Evolutionary conservation across 805 yeast species (phyloP).

Genomic region (Blastobotrys americana): DNA sequence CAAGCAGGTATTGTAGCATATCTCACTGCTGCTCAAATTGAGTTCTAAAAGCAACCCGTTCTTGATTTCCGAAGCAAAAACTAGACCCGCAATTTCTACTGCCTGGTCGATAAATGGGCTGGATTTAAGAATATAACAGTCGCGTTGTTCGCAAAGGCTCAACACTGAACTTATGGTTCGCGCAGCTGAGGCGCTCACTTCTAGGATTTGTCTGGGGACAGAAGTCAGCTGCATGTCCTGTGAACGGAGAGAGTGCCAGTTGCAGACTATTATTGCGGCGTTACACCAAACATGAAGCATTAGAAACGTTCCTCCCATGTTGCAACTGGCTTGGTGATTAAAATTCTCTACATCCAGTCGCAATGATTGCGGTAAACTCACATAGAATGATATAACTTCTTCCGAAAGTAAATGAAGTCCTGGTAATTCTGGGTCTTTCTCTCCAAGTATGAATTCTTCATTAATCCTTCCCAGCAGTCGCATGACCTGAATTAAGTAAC

Average conservation of each 20-base stretch:
- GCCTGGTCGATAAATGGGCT: constrained; percentile 7
- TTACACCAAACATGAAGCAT: constrained; percentile 5
- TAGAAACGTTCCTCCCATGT: constrained; percentile 2
- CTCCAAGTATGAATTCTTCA: background rate
- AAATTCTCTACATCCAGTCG: constrained; percentile 6
- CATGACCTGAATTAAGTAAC: background rate
- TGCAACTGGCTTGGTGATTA: background rate
- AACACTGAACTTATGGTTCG: constrained; percentile 6
- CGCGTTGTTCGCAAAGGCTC: background rate
- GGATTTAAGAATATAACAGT: background rate
- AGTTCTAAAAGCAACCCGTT: background rate
- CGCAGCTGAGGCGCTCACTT: constrained; percentile 5
- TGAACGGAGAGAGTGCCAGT: constrained; percentile 3
- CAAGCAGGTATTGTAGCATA: constrained; percentile 2
- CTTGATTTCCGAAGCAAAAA: constrained; percentile 2
- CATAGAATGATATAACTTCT: background rate
- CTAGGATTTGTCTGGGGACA: background rate
- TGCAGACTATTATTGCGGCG: constrained; percentile 3
- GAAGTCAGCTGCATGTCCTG: background rate
- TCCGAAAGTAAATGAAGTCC: background rate
- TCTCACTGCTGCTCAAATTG: background rate
- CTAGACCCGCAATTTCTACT: constrained; percentile 6
- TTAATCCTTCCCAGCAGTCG: background rate
- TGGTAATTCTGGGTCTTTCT: background rate
- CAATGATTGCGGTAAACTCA: background rate